Evolutionary conservation across 1,139 yeast species (phyloP), one percentile per base, ranked within the genome.

Genomic region (Pichia sp.): DNA sequence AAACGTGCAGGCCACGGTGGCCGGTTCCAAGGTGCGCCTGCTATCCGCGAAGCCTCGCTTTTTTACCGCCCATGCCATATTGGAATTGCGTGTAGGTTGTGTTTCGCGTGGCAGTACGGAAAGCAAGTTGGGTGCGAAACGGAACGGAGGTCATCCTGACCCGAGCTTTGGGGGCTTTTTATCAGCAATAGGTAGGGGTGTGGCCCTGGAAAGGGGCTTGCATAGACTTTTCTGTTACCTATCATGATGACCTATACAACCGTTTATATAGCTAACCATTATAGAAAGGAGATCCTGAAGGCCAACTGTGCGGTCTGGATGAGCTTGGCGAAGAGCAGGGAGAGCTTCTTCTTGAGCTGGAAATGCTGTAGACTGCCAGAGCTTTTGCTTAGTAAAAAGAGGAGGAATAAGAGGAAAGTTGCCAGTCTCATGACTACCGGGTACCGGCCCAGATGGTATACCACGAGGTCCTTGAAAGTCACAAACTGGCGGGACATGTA

Each of bases 241-340:
- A n/a, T n/a, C n/a, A n/a, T n/a, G n/a, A n/a, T n/a, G n/a, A 23
- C 31, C 8, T 41, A 42, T 42, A 42, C n/a, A 42, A 23, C 41
- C 26, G 7, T 10, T 39, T 39, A 10, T 22, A 39, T 39, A 21
- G 13, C 13, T 10, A 6, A 8, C 10, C 16, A 22, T 19, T 22
- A 42, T n/a, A 42, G 30, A 18, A 42, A 42, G 36, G 45, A 26
- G 12, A 26, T 19, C 23, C 26, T 42, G 34, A 42, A 42, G 7
- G 45, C 45, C 10, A 42, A 36, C 23, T 25, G 37, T 23, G 45
- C 45, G n/a, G 45, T 42, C 19, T 42, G 30, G 13, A 21, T 9
- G 4, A 25, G 19, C 36, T 42, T 42, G 22, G 22, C 8, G 45
- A 26, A 42, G 16, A 42, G 16, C 4, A 18, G 18, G 13, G 7